phyloP scores from a whole-genome alignment of 345 rosid species.

The Leavenworthia alabamica region DNA sequence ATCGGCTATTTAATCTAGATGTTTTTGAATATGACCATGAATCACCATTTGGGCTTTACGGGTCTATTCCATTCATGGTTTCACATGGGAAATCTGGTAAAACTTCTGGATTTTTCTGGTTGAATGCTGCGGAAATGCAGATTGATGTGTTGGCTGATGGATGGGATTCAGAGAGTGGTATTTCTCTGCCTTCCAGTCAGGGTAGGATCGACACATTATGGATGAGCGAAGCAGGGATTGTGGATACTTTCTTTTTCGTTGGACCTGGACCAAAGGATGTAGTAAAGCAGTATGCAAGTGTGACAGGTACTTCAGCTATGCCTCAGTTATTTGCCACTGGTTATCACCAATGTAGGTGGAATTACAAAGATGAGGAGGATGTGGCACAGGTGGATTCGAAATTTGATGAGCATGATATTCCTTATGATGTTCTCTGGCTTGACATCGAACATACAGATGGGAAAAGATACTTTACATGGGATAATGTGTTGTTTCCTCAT shows the following conservation, averaged over 20 bases:
- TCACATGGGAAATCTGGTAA: slow-evolving; percentile 72
- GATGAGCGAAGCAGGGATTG: slow-evolving; percentile 99
- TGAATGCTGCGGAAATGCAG: slow-evolving; percentile 99
- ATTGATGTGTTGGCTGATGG: slow-evolving; percentile 86
- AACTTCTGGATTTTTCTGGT: slow-evolving; percentile 85
- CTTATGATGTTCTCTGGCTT: slow-evolving; percentile 97
- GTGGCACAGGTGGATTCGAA: slow-evolving; percentile 87
- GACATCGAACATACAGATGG: slow-evolving; percentile 98
- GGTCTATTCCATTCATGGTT: slow-evolving; percentile 89
- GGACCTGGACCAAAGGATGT: slow-evolving; percentile 93
- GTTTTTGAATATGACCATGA: slow-evolving; percentile 86
- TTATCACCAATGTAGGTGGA: slow-evolving; percentile 99
- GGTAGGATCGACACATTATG: slow-evolving; percentile 74
- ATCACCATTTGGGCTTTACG: slow-evolving; percentile 93
- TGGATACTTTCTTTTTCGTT: slow-evolving; percentile 83
- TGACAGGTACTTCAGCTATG: slow-evolving; percentile 83
- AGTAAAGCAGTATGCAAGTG: slow-evolving; percentile 70
- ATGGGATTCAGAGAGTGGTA: slow-evolving; percentile 79
- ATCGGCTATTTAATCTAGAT: slow-evolving; percentile 81
- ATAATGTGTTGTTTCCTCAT: slow-evolving; percentile 62
- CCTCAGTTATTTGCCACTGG: slow-evolving; percentile 85
- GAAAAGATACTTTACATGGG: slow-evolving; percentile 95
- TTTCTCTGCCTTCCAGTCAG: slow-evolving; percentile 52
- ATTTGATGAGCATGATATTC: slow-evolving; percentile 94
- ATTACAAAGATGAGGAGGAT: slow-evolving; percentile 98